Evolutionary conservation across 176 grass and related monocot genomes (phyloP).

Genomic region (Pharus latifolius): DNA sequence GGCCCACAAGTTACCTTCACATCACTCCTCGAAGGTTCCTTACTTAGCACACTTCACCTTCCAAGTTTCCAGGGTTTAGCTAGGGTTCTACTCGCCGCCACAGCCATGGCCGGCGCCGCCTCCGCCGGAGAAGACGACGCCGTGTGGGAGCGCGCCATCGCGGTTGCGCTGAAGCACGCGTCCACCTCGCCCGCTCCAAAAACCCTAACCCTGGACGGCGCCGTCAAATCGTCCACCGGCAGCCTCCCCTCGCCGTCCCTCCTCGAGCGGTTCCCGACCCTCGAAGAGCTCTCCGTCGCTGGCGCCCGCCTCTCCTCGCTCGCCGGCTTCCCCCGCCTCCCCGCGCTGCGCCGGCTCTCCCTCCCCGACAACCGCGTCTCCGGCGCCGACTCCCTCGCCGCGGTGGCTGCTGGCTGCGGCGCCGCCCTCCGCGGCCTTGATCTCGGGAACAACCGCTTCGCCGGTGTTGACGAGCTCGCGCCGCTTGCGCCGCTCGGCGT

Average conservation of each 20-base stretch:
- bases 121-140: constrained; percentile 19
- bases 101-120: constrained; percentile 3
- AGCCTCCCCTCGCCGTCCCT: constrained; percentile 41
- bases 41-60: neutral
- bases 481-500: constrained; percentile 28
- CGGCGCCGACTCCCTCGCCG: constrained; percentile 29
- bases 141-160: constrained; percentile 47
- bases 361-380: constrained; percentile 64
- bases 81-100: constrained; percentile 21
- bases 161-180: constrained; percentile 16
- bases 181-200: constrained; percentile 17
- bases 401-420: constrained; percentile 31
- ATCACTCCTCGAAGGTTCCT: neutral
- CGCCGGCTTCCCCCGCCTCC: constrained; percentile 47
- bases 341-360: constrained; percentile 43
- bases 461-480: constrained; percentile 30
- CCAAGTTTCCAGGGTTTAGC: constrained; percentile 18
- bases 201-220: constrained; percentile 53
- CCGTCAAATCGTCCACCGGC: constrained; percentile 43
- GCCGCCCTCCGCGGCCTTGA: constrained; percentile 45
- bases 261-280: constrained; percentile 21
- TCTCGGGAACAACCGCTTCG: constrained; percentile 60
- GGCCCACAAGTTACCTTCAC: neutral
- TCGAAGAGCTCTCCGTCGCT: constrained; percentile 51
- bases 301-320: constrained; percentile 45